Evolutionary conservation across 2,329 filamentous ascomycete species (phyloP), one percentile per base, ranked within the genome.

Genomic region (Exophiala calicioides): DNA sequence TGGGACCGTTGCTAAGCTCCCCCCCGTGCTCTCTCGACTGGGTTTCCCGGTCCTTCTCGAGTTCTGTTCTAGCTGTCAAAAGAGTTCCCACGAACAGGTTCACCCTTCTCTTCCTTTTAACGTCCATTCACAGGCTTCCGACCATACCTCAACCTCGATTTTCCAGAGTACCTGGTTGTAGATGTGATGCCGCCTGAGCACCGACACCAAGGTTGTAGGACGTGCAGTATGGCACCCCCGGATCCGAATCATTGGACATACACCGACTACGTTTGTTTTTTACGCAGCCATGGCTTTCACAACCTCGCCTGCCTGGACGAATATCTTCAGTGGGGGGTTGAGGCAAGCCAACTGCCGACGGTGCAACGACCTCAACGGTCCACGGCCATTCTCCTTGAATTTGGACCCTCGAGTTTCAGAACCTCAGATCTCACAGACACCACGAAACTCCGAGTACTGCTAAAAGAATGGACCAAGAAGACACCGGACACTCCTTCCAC

Each of bases 251-350:
- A 42, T 16, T 56, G 54, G 54, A 56, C 54, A 7, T 56, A 52
- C 35, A 54, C 54, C 26, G 54, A 56, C 36, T 56, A 56, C 30
- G 54, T 54, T 15, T 56, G 54, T 38, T 56, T 56, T 27, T 24
- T 56, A 3, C 40, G 51, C 12, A 51, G 50, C n/a, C 54, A 56
- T 45, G 54, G 54, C 6, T 56, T 54, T 47, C 54, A 53, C 43
- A 56, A 56, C 35, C 51, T 56, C 23, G 42, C 47, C 23, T 44
- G 44, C 16, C 41, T 56, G 15, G 51, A 56, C 35, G 54, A 52
- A 24, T 56, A 44, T 35, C 51, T 56, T 24, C 47, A 48, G 29
- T 56, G 54, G 54, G 54, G 54, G 20, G 26, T 54, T 7, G 41
- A 53, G 13, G 47, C 47, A 5, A 34, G 23, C 19, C 48, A 39